These are phyloP conservation scores for Lippia alba DNA, from an alignment of 305 asterid genomes.

Conservation along the genomic window DNA sequence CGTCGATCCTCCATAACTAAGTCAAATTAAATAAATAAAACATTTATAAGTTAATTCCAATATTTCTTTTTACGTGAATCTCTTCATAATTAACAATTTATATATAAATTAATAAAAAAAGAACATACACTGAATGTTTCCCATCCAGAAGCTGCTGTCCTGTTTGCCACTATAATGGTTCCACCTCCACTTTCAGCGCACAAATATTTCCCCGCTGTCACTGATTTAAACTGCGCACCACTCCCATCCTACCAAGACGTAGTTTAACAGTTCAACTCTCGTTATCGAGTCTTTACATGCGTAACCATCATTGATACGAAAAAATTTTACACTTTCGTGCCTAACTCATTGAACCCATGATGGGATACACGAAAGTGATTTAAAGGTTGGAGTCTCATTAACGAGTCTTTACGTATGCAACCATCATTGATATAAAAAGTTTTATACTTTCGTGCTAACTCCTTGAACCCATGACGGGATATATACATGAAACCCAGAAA, in stretches of 20 bases:
- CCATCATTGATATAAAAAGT: too few species aligned
- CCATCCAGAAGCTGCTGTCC: slow-evolving; percentile 75
- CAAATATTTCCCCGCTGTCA: slow-evolving; percentile 58
- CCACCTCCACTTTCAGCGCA: slow-evolving; percentile 84
- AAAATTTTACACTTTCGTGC: too few species aligned
- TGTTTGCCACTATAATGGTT: slow-evolving; percentile 61
- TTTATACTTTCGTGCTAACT: too few species aligned
- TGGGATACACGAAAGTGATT: too few species aligned
- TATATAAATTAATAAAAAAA: neutral
- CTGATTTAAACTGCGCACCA: slow-evolving; percentile 63
- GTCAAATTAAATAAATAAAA: neutral
- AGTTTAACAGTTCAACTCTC: too few species aligned
- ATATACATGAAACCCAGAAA: neutral
- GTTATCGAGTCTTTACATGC: too few species aligned
- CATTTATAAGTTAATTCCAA: too few species aligned
- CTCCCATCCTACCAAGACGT: slow-evolving; percentile 63
- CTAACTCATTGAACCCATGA: neutral
- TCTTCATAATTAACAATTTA: too few species aligned
- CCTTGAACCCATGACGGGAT: neutral
- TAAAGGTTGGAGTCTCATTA: too few species aligned
- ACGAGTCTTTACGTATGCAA: too few species aligned
- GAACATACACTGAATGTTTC: slow-evolving; percentile 67
- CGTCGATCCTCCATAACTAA: slow-evolving; percentile 81
- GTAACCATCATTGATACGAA: too few species aligned
- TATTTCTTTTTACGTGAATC: too few species aligned